These are phyloP conservation scores for Xerocomus spinulosus DNA, from an alignment of 768 basidiomycete genomes.

Conservation along the genomic window DNA sequence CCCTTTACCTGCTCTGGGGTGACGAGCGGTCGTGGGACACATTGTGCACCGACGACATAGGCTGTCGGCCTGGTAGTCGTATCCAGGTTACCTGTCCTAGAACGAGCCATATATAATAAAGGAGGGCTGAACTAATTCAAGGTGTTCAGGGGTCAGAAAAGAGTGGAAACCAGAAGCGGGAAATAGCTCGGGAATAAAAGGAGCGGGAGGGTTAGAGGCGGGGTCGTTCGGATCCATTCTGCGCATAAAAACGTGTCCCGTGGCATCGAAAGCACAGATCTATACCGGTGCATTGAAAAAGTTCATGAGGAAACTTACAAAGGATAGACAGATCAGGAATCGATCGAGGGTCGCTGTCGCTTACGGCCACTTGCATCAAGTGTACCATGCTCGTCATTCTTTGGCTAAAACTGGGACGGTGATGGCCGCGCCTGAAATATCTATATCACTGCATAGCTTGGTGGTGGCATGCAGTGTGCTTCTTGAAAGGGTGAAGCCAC, in stretches of 20 bases:
- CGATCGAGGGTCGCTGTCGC: not conserved
- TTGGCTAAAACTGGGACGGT: not conserved
- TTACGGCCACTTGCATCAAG: not conserved
- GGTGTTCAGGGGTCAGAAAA: not conserved
- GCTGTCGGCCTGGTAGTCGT: not conserved
- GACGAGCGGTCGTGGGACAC: slow-evolving; percentile 26
- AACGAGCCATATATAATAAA: slow-evolving; percentile 1
- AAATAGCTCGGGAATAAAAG: not conserved
- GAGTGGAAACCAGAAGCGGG: not conserved
- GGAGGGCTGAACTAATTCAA: not conserved
- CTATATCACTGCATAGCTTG: slow-evolving; percentile 1
- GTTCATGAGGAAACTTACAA: not conserved
- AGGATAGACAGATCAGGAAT: not conserved
- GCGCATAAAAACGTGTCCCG: slow-evolving; percentile 9
- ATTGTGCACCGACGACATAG: slow-evolving; percentile 21
- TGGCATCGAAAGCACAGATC: not conserved
- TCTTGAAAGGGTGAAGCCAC: not conserved
- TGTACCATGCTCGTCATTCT: not conserved
- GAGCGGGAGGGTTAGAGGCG: slow-evolving; percentile 4
- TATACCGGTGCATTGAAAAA: slow-evolving; percentile 4
- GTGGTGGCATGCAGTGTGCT: slow-evolving; percentile 6
- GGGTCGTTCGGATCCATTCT: not conserved
- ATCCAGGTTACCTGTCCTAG: not conserved
- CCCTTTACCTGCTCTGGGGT: slow-evolving; percentile 28
- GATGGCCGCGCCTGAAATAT: slow-evolving; percentile 2